Evolutionary conservation across 306 rosid species (phyloP), one percentile per base, ranked within the genome.

Genomic region (Rosa lucieae): DNA sequence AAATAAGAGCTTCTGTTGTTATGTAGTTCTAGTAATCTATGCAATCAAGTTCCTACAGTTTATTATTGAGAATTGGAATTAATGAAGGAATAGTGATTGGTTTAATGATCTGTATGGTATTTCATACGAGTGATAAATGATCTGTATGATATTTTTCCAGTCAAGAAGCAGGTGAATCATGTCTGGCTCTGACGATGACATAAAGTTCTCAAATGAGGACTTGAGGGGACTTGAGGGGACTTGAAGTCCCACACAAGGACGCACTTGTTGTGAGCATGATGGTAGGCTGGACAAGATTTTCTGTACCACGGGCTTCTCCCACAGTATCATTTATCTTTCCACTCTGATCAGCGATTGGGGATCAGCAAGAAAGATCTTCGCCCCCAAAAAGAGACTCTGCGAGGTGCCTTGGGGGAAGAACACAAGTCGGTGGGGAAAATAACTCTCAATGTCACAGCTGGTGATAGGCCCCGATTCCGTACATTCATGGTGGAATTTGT

Each of bases 361-460:
- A 7, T 68, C 51, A 40, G 32, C 72, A 11, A 23, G 73, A n/a
- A 20, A 12, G 73, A 69, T 21, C 12, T 69, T 69, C 39, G 7
- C 32, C 73, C 29, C 20, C 3, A 17, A 6, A 6, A 20, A 10
- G 18, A 43, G 32, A 42, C 73, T 68, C 0, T 18, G 12, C 3
- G 3, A 3, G 18, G 51, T 2, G n/a, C 21, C 73, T 69, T 69
- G 53, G 73, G 52, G 35, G 29, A 43, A 43, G 37, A 43, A 23
- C 39, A 1, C 8, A 23, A 68, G 48, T 0, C 35, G 6, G 5
- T 68, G 13, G 73, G 52, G 35, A 68, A n/a, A n/a, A 68, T 68
- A 44, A 68, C 53, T 43, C 72, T 67, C 72, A 42, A 12, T 69
- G 53, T 69, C 73, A 69, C 73, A 44, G 53, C 73, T 11, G 73